Percentiles rank a stretch among this genome's conserved stretches.
Evolutionary conservation across 106 monocot genomes (phyloP).

Genomic region (Allium fistulosum): DNA sequence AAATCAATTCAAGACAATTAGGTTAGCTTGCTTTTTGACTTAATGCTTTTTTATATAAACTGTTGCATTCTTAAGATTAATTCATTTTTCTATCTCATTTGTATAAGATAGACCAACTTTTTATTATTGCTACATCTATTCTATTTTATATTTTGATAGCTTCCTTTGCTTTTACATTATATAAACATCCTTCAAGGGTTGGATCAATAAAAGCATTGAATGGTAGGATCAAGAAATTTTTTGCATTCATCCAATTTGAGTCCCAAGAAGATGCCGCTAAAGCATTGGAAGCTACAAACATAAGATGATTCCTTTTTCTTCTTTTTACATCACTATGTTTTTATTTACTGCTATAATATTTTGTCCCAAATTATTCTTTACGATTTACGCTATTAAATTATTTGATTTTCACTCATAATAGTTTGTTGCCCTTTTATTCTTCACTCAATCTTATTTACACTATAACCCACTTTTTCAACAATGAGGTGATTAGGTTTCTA

Average conservation of each 20-base stretch:
- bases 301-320: slow-evolving; percentile 33
- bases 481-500: background rate
- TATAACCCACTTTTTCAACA: background rate
- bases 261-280: slow-evolving; percentile 82
- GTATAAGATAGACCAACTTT: no score
- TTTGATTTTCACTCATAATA: background rate
- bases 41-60: no score
- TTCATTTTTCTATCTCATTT: no score
- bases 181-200: no score
- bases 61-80: no score
- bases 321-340: background rate
- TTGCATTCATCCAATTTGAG: slow-evolving; percentile 92
- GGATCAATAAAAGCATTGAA: slow-evolving; percentile 40
- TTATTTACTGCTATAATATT: background rate
- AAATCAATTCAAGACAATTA: no score
- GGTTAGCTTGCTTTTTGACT: no score
- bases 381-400: background rate
- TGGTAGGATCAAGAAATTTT: slow-evolving; percentile 86
- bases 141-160: no score
- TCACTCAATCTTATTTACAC: background rate
- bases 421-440: background rate
- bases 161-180: no score
- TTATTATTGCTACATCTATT: no score
- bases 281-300: slow-evolving; percentile 84
- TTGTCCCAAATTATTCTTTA: background rate